These are phyloP conservation scores for Alternaria novae-zelandiae DNA, from an alignment of 2,329 filamentous ascomycete species.

Conservation along the genomic window DNA sequence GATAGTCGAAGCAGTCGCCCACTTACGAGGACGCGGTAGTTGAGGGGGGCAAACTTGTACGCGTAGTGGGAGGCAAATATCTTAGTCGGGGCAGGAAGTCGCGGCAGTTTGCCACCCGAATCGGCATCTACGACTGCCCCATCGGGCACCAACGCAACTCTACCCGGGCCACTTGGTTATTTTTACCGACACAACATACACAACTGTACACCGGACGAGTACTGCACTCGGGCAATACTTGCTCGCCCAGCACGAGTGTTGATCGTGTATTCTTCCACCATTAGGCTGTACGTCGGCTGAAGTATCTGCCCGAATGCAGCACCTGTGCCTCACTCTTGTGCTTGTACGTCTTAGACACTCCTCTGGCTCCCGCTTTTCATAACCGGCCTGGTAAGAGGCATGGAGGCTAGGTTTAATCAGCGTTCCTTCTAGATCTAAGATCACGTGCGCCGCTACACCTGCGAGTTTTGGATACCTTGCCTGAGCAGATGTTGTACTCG, in stretches of 20 bases:
- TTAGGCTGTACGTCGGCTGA: neutral
- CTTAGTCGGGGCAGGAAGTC: slow-evolving; percentile 2
- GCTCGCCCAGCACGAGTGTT: neutral
- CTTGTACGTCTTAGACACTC: neutral
- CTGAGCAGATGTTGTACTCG: neutral
- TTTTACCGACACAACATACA: neutral
- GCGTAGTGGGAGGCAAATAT: slow-evolving; percentile 14
- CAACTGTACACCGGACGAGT: neutral
- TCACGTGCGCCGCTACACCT: neutral
- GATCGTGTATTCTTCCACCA: neutral
- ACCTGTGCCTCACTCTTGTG: neutral
- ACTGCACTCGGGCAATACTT: neutral
- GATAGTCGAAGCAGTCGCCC: slow-evolving; percentile 1
- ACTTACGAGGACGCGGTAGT: slow-evolving; percentile 1
- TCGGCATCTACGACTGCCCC: slow-evolving; percentile 17
- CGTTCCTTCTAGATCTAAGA: neutral
- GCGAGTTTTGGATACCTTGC: neutral
- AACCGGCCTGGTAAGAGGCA: neutral
- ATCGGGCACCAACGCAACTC: slow-evolving; percentile 15
- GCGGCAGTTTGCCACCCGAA: slow-evolving; percentile 22
- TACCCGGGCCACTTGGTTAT: slow-evolving; percentile 1
- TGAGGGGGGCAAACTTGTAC: slow-evolving; percentile 19
- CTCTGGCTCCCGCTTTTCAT: neutral
- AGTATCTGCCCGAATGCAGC: neutral
- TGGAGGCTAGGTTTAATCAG: neutral